A percentile compares a stretch with the other conserved stretches of the same genome.
Evolutionary conservation across 352 stramenopile species (phyloP).

Genomic region (Pythium sp.): DNA sequence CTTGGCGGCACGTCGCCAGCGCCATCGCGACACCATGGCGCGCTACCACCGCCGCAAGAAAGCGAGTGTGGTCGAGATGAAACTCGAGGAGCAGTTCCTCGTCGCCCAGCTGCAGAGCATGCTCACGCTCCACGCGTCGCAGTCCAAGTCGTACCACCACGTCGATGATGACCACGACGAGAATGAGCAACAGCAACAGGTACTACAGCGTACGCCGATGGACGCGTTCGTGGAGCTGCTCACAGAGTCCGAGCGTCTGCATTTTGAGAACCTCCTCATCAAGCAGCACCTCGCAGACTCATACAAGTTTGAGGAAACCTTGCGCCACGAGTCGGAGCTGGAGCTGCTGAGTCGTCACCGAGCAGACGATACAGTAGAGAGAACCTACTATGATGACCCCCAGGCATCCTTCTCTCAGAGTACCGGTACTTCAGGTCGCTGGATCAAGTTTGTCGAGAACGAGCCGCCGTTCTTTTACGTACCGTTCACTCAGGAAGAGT

Average conservation of each 20-base stretch:
- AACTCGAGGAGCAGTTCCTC: slow-evolving; percentile 1
- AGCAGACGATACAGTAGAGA: background rate
- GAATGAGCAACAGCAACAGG: background rate
- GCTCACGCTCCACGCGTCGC: background rate
- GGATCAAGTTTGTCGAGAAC: background rate
- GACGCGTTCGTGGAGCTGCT: background rate
- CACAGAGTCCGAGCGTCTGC: background rate
- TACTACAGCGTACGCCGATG: background rate
- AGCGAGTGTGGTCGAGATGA: background rate
- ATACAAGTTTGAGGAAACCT: background rate
- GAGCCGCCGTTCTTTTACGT: background rate
- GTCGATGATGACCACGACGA: background rate
- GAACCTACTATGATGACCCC: background rate
- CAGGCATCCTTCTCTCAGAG: too few relatives aligned
- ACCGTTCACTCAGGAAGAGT: background rate
- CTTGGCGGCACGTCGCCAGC: background rate
- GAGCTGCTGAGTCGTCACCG: background rate
- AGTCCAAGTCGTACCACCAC: background rate
- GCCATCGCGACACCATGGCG: background rate
- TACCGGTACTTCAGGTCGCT: background rate
- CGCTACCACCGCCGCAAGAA: background rate
- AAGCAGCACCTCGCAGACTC: background rate
- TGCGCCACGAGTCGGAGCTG: background rate
- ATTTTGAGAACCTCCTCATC: background rate
- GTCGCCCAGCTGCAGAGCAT: slow-evolving; percentile 3